These are phyloP conservation scores for Lepidium didymum DNA, from an alignment of 345 rosid species.

Conservation along the genomic window DNA sequence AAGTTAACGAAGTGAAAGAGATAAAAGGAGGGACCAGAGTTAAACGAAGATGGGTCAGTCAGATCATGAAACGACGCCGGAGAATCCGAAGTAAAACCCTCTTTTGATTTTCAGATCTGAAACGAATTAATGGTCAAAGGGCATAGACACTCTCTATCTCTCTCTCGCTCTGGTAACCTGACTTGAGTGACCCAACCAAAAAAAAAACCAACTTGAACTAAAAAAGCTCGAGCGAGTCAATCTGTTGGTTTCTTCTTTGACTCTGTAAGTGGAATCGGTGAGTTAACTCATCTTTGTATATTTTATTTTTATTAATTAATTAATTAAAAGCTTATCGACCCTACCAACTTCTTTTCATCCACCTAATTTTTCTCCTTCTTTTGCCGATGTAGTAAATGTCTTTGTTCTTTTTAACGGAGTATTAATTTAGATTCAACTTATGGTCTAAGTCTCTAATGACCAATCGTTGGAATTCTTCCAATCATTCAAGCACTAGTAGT, in stretches of 20 bases:
- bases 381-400: not conserved
- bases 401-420: not conserved
- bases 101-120: conserved; percentile 19
- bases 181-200: conserved; percentile 5
- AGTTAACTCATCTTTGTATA: conserved; percentile 9
- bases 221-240: conserved; percentile 14
- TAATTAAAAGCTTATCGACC: conserved; percentile 6
- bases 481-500: too few relatives aligned
- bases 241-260: not conserved
- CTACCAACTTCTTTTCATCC: conserved; percentile 10
- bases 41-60: conserved; percentile 16
- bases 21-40: conserved; percentile 10
- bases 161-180: not conserved
- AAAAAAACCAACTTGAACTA: not conserved
- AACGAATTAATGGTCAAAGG: conserved; percentile 7
- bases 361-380: conserved; percentile 12
- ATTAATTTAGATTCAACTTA: too few relatives aligned
- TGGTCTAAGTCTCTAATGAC: too few relatives aligned
- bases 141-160: not conserved
- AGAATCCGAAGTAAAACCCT: not conserved
- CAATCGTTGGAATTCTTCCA: too few relatives aligned
- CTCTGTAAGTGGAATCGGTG: conserved; percentile 14
- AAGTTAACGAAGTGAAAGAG: conserved; percentile 5
- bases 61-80: conserved; percentile 36
- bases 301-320: not conserved